Base-by-base conservation (phyloP, 345 rosid genomes). In the Lagerstroemia speciosa region DNA sequence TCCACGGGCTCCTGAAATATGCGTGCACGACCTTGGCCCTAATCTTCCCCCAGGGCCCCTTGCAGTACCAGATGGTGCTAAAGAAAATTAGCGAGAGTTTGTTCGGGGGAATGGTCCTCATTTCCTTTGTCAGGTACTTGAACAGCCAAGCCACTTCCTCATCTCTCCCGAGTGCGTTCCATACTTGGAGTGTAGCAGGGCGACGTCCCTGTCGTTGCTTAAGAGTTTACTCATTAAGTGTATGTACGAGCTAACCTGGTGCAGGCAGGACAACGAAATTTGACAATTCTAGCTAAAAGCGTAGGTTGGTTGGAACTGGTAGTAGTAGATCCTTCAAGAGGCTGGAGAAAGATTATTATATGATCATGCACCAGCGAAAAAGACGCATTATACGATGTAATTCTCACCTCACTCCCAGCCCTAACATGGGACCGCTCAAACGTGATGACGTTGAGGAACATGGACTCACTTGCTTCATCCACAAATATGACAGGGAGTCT, bases 1-100 rank as follows among this genome's bases (percentile, higher is more conserved):
- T 82, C 89, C 85, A 81, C 2, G 87, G 85, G 64, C 62, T 85
- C 53, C 75, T 76, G 69, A 83, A 85, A 63, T 83, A 81, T 22
- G 79, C 75, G 58, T 73, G 81, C 15, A 73, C 53, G 31, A 83
- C 73, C 62, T 81, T 78, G 50, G 85, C 78, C 14, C 83, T 75
- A 81, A 84, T 79, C 62, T 62, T 69, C 34, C 79, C 76, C 78
- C 79, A 79, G 26, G 68, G 65, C 70, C 72, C 75, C 22, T 64
- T 75, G 78, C 73, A 71, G 68, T 78, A 72, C 0, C 24, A 50
- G 50, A 48, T 79, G 19, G 83, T 79, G 52, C 58, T 31, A 71
- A 64, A 69, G 14, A 67, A 78, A 36, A 85, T 75, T 7, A 33
- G 27, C 9, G 69, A 62, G 0, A 85, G 61, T 60, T 55, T 58